Evolutionary conservation across 108 stramenopile genomes (phyloP).

Genomic region (Cyclotella choctawhatcheeana): DNA sequence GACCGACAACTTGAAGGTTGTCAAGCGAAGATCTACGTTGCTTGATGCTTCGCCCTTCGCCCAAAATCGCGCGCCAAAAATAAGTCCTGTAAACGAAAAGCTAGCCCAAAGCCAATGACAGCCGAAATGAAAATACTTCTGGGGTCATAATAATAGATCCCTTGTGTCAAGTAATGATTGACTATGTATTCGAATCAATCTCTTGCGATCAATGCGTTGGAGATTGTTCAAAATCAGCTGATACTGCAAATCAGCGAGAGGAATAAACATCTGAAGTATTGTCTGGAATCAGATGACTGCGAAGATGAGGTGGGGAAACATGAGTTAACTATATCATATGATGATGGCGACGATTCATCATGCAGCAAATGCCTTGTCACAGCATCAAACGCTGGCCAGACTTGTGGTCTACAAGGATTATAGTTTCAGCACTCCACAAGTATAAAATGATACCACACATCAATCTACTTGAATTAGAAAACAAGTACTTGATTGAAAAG

Average conservation of each 20-base stretch:
- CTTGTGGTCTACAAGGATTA: background rate
- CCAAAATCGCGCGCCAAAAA: too few relatives aligned
- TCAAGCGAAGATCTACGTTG: too few relatives aligned
- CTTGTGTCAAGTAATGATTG: background rate
- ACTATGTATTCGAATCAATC: background rate
- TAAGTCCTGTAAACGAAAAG: too few relatives aligned
- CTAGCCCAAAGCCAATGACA: too few relatives aligned
- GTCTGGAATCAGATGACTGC: background rate
- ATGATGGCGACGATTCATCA: background rate
- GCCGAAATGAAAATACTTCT: too few relatives aligned
- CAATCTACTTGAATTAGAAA: background rate
- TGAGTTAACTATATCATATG: background rate
- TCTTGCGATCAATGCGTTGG: background rate
- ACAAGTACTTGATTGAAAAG: background rate
- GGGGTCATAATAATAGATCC: too few relatives aligned
- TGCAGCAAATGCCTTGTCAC: background rate
- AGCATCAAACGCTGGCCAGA: background rate
- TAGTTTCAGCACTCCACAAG: background rate
- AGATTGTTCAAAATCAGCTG: background rate
- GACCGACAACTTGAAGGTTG: too few relatives aligned
- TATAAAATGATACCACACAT: background rate
- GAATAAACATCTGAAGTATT: constrained; percentile 7
- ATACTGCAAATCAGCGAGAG: constrained; percentile 3
- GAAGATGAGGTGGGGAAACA: background rate
- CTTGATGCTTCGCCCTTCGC: too few relatives aligned